phyloP scores from a whole-genome alignment of 2,329 filamentous ascomycete genomes.

The Aspergillus fructus region DNA sequence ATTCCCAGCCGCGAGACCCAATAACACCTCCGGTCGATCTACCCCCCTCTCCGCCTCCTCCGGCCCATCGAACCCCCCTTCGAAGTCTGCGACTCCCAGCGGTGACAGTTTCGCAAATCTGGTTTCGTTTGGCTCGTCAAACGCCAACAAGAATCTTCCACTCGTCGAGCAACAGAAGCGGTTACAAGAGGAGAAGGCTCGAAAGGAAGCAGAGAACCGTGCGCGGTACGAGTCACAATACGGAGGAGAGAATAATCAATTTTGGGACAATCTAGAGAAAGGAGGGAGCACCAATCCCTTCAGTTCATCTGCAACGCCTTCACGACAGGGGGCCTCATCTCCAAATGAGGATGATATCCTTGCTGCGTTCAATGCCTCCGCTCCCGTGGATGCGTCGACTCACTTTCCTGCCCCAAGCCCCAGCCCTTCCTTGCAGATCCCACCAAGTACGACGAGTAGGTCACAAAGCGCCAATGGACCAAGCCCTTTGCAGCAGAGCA shows the following conservation, averaged over 20 bases:
- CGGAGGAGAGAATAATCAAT: conserved; percentile 64
- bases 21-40: conserved; percentile 42
- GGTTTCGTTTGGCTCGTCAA: conserved; percentile 56
- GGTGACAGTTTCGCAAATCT: conserved; percentile 62
- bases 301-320: conserved; percentile 38
- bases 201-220: conserved; percentile 71
- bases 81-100: conserved; percentile 41
- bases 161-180: conserved; percentile 65
- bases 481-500: conserved; percentile 18
- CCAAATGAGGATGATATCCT: conserved; percentile 59
- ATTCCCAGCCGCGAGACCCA: conserved; percentile 38
- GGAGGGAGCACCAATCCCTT: conserved; percentile 47
- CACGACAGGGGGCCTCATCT: conserved; percentile 51
- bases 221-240: conserved; percentile 74
- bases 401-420: conserved; percentile 54
- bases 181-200: conserved; percentile 72
- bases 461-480: conserved; percentile 16
- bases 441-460: conserved; percentile 13
- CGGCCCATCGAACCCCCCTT: conserved; percentile 34
- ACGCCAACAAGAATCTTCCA: conserved; percentile 65
- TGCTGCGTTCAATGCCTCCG: conserved; percentile 60
- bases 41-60: conserved; percentile 40
- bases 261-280: conserved; percentile 71
- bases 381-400: conserved; percentile 60
- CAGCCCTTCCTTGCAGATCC: conserved; percentile 29